Conservation (phyloP, 2,329 filamentous ascomycete genomes). For the Hymenoscyphus linearis region DNA sequence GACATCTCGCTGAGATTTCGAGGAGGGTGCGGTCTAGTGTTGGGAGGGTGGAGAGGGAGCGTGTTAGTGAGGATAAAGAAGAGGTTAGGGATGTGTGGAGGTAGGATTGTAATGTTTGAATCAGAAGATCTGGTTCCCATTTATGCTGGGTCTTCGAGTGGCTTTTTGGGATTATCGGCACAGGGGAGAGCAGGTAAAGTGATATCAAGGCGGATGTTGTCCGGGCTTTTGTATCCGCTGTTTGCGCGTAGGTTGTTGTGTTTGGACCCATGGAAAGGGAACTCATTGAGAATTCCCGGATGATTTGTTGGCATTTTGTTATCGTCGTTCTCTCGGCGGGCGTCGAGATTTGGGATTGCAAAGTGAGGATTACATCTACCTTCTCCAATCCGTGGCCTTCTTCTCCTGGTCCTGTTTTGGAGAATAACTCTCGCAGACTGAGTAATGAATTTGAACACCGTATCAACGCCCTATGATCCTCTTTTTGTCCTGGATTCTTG, state of each 20-base stretch:
- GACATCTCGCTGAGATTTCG: conserved; percentile 79
- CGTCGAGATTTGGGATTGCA: conserved; percentile 63
- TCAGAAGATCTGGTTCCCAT: conserved; percentile 59
- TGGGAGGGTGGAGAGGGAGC: conserved; percentile 74
- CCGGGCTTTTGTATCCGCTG: conserved; percentile 69
- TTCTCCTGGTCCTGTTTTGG: conserved; percentile 60
- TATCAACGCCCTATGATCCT: conserved; percentile 76
- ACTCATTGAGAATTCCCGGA: conserved; percentile 79
- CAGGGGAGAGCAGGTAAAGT: conserved; percentile 77
- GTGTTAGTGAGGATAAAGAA: conserved; percentile 67
- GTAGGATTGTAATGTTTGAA: conserved; percentile 74
- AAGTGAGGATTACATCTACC: conserved; percentile 64
- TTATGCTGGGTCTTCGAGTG: conserved; percentile 42
- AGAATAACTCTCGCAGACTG: conserved; percentile 67
- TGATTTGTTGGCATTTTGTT: conserved; percentile 67
- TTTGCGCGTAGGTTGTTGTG: conserved; percentile 54
- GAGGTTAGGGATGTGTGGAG: conserved; percentile 75
- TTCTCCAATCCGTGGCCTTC: conserved; percentile 73
- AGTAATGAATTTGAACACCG: conserved; percentile 76
- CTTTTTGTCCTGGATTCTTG: conserved; percentile 37
- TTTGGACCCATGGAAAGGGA: conserved; percentile 41
- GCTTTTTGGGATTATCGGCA: conserved; percentile 42
- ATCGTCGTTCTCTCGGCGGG: conserved; percentile 72
- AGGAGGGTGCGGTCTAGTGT: conserved; percentile 74
- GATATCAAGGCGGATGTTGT: conserved; percentile 69